phyloP scores from a whole-genome alignment of 1,284 basidiomycete species.

The Athelia psychrophila region DNA sequence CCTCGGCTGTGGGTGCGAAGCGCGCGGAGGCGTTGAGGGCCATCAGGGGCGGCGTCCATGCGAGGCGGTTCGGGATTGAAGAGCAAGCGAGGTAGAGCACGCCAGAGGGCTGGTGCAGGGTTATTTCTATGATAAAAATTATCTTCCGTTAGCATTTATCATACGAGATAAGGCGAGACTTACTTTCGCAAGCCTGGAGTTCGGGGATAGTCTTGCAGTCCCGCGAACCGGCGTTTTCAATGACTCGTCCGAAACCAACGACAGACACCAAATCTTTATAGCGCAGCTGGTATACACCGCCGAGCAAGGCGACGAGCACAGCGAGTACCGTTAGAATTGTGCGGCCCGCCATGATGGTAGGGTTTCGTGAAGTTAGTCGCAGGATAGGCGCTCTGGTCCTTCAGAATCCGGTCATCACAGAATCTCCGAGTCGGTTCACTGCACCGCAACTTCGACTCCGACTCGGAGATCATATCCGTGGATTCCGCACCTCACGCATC shows the following conservation, averaged over 20 bases:
- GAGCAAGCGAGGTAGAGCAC: slow-evolving; percentile 74
- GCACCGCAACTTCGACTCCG: too few species aligned
- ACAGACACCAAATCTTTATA: slow-evolving; percentile 36
- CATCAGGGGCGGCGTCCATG: slow-evolving; percentile 53
- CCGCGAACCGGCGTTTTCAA: slow-evolving; percentile 42
- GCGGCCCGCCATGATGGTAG: background rate
- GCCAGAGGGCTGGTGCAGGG: slow-evolving; percentile 54
- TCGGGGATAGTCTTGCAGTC: slow-evolving; percentile 48
- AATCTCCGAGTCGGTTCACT: too few species aligned
- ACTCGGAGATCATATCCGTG: too few species aligned
- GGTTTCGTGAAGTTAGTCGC: too few species aligned
- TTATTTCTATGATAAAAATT: slow-evolving; percentile 41
- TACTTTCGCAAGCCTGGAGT: slow-evolving; percentile 67
- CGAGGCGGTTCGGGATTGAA: slow-evolving; percentile 40
- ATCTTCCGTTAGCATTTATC: background rate
- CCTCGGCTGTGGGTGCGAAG: slow-evolving; percentile 19
- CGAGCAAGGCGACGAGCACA: slow-evolving; percentile 25
- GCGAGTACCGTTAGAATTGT: slow-evolving; percentile 23
- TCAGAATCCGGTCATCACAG: too few species aligned
- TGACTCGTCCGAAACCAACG: slow-evolving; percentile 40
- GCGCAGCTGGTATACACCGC: slow-evolving; percentile 38
- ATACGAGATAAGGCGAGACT: slow-evolving; percentile 9
- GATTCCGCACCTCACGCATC: too few species aligned
- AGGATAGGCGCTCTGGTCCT: too few species aligned
- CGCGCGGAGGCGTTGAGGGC: slow-evolving; percentile 45